Base-by-base conservation (phyloP, 208 protist species). In the Naegleria lovaniensis region DNA sequence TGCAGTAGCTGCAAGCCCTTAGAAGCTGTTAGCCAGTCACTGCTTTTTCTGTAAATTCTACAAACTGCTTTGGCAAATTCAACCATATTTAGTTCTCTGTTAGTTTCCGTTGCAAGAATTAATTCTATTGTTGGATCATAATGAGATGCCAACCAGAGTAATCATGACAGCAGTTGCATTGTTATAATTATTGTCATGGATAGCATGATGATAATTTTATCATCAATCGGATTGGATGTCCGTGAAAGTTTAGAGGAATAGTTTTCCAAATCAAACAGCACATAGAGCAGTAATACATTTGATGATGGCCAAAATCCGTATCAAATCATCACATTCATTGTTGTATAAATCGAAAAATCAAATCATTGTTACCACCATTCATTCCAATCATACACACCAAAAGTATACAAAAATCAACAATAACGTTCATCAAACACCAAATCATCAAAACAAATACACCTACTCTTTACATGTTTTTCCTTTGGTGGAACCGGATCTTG, bases 381-480 rank as follows among this genome's bases (percentile, higher is more conserved):
- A n/a, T n/a, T n/a, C n/a, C n/a, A n/a, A n/a, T n/a, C n/a, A n/a
- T n/a, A n/a, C n/a, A n/a, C n/a, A n/a, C n/a, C n/a, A n/a, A n/a
- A n/a, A n/a, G n/a, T n/a, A n/a, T n/a, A n/a, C n/a, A n/a, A n/a
- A n/a, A n/a, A n/a, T n/a, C n/a, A n/a, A n/a, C n/a, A n/a, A n/a
- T n/a, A n/a, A n/a, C n/a, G 7, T 48, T 48, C 43, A 48, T 48
- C 43, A 48, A 48, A 48, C 43, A 48, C 16, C 2, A 0, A 0
- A 76, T 33, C 5, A 76, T 33, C 16, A 22, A 76, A 22, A 0
- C 29, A 15, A 9, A 6, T 25, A 2, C 6, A 41, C 36, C n/a
- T 87, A 87, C 83, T 87, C 33, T 38, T 87, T 33, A 87, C 83
- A 48, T 87, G 83, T 87, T 87, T 87, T 51, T 87, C 83, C 41